These are phyloP conservation scores for Leersia perrieri DNA, from an alignment of 176 grass and related monocot species.

Conservation along the genomic window DNA sequence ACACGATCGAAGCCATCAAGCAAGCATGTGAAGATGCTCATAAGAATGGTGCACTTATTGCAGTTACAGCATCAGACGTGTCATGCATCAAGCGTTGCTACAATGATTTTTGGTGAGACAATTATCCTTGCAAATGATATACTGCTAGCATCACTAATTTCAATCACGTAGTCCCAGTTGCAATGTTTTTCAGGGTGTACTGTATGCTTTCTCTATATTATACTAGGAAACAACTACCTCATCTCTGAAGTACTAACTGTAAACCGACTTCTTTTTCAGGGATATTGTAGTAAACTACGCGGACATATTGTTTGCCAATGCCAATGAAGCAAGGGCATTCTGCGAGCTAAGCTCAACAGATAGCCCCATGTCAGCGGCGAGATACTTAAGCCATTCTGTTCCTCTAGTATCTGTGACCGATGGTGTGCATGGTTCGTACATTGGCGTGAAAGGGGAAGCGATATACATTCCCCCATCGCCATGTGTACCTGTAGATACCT, in stretches of 20 bases:
- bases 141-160: constrained; percentile 9
- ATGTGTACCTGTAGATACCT: constrained; percentile 71
- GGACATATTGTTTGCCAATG: constrained; percentile 83
- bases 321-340: constrained; percentile 68
- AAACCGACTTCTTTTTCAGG: constrained; percentile 43
- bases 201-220: background rate
- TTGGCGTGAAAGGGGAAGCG: constrained; percentile 80
- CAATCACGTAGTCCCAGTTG: background rate
- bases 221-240: background rate
- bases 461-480: constrained; percentile 81
- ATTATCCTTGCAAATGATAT: background rate
- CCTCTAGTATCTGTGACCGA: constrained; percentile 85
- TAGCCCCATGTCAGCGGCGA: constrained; percentile 56
- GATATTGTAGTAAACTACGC: constrained; percentile 80
- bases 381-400: constrained; percentile 73
- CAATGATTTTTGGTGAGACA: constrained; percentile 77
- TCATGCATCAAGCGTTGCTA: constrained; percentile 90
- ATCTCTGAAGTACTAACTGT: background rate
- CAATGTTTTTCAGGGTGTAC: background rate
- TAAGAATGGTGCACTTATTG: constrained; percentile 77
- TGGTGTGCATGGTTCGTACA: constrained; percentile 71
- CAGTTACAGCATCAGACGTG: constrained; percentile 82
- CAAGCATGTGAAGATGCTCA: constrained; percentile 85
- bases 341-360: constrained; percentile 56
- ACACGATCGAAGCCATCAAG: constrained; percentile 88